Percentiles rank a stretch among this genome's conserved stretches.
Conservation (phyloP, 78 protist genomes). For the Cyanophora paradoxa region DNA sequence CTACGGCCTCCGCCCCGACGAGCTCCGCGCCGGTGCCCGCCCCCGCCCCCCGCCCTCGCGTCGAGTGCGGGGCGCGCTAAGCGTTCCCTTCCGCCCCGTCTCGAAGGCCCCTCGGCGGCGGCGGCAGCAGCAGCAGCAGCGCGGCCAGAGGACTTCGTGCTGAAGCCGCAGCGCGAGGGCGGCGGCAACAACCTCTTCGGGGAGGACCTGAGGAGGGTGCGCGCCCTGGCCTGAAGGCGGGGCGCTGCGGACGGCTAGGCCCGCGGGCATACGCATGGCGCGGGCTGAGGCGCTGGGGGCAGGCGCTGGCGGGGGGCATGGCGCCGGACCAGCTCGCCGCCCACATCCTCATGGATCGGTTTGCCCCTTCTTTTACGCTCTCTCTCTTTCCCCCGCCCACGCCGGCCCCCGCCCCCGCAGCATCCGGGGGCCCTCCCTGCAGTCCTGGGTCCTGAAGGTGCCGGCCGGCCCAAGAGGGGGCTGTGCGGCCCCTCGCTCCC, state of each 20-base stretch:
- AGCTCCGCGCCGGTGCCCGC: not conserved
- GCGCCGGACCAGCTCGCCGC: conserved; percentile 6
- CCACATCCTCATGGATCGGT: conserved; percentile 82
- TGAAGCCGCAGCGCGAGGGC: conserved; percentile 95
- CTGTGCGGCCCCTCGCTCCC: not conserved
- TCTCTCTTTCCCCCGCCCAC: conserved; percentile 31
- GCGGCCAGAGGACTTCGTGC: conserved; percentile 64
- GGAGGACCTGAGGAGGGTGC: conserved; percentile 15
- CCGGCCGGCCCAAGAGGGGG: not conserved
- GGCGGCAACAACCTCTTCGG: conserved; percentile 78
- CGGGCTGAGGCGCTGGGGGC: too few species aligned
- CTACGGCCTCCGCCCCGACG: conserved; percentile 18
- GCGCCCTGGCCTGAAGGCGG: too few species aligned
- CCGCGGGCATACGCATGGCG: conserved; percentile 7
- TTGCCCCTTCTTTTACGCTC: too few species aligned
- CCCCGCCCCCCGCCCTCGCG: too few species aligned
- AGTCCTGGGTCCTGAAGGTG: too few species aligned
- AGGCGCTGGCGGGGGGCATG: too few species aligned
- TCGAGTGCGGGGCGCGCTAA: too few species aligned
- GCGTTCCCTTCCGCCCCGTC: too few species aligned
- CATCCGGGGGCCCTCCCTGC: not conserved
- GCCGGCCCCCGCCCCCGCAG: not conserved
- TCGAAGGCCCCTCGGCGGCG: too few species aligned
- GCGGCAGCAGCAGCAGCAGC: too few species aligned
- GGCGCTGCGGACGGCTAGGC: not conserved